Evolutionary conservation across 2,329 filamentous ascomycete genomes (phyloP).

Genomic region (Apiospora kogelbergensis): DNA sequence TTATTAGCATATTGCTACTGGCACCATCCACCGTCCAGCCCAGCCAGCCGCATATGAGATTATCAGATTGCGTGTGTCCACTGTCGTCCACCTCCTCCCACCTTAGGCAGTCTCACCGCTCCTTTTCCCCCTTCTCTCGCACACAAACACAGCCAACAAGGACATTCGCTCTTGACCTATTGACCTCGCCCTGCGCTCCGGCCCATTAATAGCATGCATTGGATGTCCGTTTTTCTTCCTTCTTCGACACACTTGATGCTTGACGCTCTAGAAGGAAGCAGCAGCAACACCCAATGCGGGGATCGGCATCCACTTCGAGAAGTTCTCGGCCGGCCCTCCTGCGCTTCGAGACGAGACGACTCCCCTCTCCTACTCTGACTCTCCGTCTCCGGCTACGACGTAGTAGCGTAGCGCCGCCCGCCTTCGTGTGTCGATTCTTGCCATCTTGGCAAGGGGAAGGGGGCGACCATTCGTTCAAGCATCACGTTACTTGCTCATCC

Average conservation of each 20-base stretch:
- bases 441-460: neutral
- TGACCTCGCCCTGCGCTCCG: constrained; percentile 2
- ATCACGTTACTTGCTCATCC: constrained; percentile 4
- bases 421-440: neutral
- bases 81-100: neutral
- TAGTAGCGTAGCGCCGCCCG: constrained; percentile 1
- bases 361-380: neutral
- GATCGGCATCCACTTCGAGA: constrained; percentile 4
- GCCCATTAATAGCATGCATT: neutral
- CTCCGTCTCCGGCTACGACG: neutral
- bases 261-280: neutral
- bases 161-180: neutral
- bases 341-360: neutral
- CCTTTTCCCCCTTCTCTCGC: constrained; percentile 11
- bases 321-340: constrained; percentile 2
- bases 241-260: neutral
- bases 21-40: constrained; percentile 11
- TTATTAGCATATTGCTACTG: neutral
- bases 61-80: constrained; percentile 17
- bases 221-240: neutral
- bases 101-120: constrained; percentile 22
- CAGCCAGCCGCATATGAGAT: constrained; percentile 13
- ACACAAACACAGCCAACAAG: neutral
- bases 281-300: constrained; percentile 5
- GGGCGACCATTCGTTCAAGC: neutral